Evolutionary conservation across 352 stramenopile genomes (phyloP).

Genomic region (Phytopythium helicoides): DNA sequence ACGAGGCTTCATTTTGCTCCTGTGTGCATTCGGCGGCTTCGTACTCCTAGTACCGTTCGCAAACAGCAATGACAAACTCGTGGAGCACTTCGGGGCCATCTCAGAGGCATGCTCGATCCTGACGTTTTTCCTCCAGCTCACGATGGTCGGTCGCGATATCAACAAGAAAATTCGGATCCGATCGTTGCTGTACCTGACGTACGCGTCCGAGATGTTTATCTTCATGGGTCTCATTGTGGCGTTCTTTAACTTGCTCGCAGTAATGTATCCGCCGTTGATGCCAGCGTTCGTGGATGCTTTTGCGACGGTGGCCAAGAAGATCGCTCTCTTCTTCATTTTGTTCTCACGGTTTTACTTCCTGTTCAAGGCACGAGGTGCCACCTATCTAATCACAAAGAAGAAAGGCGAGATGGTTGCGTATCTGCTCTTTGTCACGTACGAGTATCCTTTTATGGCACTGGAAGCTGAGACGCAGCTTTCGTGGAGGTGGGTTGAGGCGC

Average conservation of each 20-base stretch:
- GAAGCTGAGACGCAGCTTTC: not conserved
- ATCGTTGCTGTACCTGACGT: constrained; percentile 9
- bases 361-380: constrained; percentile 12
- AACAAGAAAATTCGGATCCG: constrained; percentile 14
- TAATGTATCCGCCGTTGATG: not conserved
- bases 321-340: constrained; percentile 32
- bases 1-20: constrained; percentile 1
- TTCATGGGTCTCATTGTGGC: constrained; percentile 4
- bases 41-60: constrained; percentile 10
- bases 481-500: constrained; percentile 5
- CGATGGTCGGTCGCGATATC: constrained; percentile 17
- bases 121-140: constrained; percentile 25
- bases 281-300: constrained; percentile 4
- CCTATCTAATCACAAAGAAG: not conserved
- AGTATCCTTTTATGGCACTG: constrained; percentile 19
- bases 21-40: constrained; percentile 10
- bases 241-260: constrained; percentile 15
- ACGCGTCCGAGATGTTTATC: constrained; percentile 6
- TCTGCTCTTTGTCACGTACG: constrained; percentile 22
- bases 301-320: constrained; percentile 17
- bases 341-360: constrained; percentile 43
- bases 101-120: constrained; percentile 17
- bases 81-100: constrained; percentile 12
- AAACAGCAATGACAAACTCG: not conserved
- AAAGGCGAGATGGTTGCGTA: constrained; percentile 22